A percentile compares a stretch with the other conserved stretches of the same genome.
Conservation (phyloP, 306 rosid species). For the Acacia confusa region DNA sequence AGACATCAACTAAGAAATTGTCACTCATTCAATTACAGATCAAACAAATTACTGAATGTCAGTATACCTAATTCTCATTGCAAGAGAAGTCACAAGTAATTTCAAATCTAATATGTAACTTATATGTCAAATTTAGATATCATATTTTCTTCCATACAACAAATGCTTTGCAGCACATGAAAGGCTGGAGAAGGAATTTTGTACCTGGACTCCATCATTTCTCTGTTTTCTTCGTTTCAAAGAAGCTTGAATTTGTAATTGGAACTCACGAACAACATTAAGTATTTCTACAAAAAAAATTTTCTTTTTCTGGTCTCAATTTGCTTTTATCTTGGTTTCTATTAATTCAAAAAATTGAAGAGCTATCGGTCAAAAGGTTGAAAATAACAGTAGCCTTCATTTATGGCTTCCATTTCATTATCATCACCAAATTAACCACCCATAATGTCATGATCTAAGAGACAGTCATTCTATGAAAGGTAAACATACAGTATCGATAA, state of each 20-base stretch:
- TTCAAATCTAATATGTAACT: too few relatives aligned
- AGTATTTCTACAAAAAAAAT: conserved; percentile 86
- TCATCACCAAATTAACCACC: conserved; percentile 3
- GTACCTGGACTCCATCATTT: too few relatives aligned
- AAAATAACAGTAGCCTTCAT: neutral
- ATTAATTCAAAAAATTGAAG: neutral
- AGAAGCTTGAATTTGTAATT: conserved; percentile 90
- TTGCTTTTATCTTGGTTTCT: conserved; percentile 14
- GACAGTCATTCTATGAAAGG: conserved; percentile 9
- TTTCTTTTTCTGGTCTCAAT: conserved; percentile 87
- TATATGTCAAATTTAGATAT: too few relatives aligned
- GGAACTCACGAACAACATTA: conserved; percentile 93
- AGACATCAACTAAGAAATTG: conserved; percentile 1
- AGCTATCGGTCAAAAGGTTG: neutral
- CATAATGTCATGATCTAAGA: conserved; percentile 2
- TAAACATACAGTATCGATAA: neutral
- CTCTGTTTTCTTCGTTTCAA: conserved; percentile 87
- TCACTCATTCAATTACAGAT: neutral
- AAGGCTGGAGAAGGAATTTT: too few relatives aligned
- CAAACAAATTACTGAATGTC: neutral
- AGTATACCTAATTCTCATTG: conserved; percentile 5
- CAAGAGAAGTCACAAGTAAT: neutral
- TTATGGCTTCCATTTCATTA: neutral
- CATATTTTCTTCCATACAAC: too few relatives aligned
- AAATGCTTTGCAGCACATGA: too few relatives aligned